Base-by-base conservation (phyloP, 225 moss, liverwort and hornwort species). In the Asterella californica region DNA sequence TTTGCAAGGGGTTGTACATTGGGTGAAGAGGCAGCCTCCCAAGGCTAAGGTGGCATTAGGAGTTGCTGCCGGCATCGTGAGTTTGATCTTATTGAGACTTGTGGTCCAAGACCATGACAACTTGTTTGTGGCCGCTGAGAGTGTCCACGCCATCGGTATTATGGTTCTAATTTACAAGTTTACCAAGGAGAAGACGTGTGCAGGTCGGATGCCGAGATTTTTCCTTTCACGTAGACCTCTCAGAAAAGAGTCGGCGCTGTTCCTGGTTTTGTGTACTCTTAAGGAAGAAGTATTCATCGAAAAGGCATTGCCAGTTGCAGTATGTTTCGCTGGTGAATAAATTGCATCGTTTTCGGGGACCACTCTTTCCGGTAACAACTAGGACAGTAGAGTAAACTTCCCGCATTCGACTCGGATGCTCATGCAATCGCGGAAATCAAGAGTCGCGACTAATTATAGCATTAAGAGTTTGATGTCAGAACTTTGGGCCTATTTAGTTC, bases 171-270 rank as follows among this genome's bases (percentile, higher is more conserved):
- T 91, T 61, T 90, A 89, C 82, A 94, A 88, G 76, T 84, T 94
- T 70, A 88, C 86, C 64, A 97, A 91, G 85, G 94, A 94, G 81
- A 92, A 84, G 86, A 91, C 86, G 9, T 91, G 90, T 46, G 76
- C 87, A 42, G 94, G 94, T 94, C 75, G 73, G 82, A 34, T 10
- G 19, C 27, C 46, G 12, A 71, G 61, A n/a, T 61, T 61, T 9
- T 52, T 6, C 7, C 47, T 53, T 53, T 47, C 18, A 70, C 70
- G n/a, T 46, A 46, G n/a, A 10, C 46, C n/a, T 71, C 4, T 70
- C 25, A 24, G 7, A 46, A n/a, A 70, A 5, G 42, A 6, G 10
- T 10, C 8, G 70, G 24, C 17, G 17, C 0, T 17, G 10, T 7
- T 30, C 36, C 19, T 10, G 15, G 18, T 67, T 67, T 36, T 21